Percentiles rank a stretch among this genome's conserved stretches.
These are phyloP conservation scores for Penicillium oxalicum DNA, from an alignment of 2,329 filamentous ascomycete genomes.

Conservation along the genomic window DNA sequence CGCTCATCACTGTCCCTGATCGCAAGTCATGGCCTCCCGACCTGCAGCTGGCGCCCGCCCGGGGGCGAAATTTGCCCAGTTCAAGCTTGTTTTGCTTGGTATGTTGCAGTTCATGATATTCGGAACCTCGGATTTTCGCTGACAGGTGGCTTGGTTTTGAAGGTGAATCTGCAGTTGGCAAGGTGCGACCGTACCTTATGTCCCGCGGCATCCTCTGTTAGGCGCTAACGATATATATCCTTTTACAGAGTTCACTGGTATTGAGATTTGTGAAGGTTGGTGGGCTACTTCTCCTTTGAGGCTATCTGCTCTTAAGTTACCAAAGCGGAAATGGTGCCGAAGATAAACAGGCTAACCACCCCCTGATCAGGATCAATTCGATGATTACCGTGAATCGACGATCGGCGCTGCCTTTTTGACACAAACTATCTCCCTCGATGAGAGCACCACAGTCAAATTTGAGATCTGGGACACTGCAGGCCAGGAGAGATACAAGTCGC, in stretches of 20 bases:
- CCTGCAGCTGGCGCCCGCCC: slow-evolving; percentile 64
- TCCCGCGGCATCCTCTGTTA: slow-evolving; percentile 9
- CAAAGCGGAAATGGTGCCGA: neutral
- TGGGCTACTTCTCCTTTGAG: neutral
- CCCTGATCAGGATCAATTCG: slow-evolving; percentile 81
- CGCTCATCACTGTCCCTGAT: slow-evolving; percentile 12
- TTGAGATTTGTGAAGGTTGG: slow-evolving; percentile 94
- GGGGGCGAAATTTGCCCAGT: slow-evolving; percentile 87
- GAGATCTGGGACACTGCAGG: slow-evolving; percentile 99
- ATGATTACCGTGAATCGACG: slow-evolving; percentile 94
- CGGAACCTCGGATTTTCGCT: slow-evolving; percentile 4
- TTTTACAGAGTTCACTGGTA: slow-evolving; percentile 81
- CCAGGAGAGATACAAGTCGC: slow-evolving; percentile 97
- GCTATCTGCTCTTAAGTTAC: too few species aligned
- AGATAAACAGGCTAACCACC: slow-evolving; percentile 1
- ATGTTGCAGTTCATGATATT: slow-evolving; percentile 33
- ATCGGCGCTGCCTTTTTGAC: slow-evolving; percentile 98
- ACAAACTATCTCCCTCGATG: slow-evolving; percentile 96
- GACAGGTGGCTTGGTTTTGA: slow-evolving; percentile 19
- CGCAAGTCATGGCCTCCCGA: slow-evolving; percentile 72
- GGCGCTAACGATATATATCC: slow-evolving; percentile 29
- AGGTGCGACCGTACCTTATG: slow-evolving; percentile 53
- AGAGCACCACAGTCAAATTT: slow-evolving; percentile 98
- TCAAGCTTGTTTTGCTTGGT: slow-evolving; percentile 97
- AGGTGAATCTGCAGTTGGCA: slow-evolving; percentile 99